Base-by-base conservation (phyloP, 2,329 filamentous ascomycete species). In the Trichoderma brevicompactum region DNA sequence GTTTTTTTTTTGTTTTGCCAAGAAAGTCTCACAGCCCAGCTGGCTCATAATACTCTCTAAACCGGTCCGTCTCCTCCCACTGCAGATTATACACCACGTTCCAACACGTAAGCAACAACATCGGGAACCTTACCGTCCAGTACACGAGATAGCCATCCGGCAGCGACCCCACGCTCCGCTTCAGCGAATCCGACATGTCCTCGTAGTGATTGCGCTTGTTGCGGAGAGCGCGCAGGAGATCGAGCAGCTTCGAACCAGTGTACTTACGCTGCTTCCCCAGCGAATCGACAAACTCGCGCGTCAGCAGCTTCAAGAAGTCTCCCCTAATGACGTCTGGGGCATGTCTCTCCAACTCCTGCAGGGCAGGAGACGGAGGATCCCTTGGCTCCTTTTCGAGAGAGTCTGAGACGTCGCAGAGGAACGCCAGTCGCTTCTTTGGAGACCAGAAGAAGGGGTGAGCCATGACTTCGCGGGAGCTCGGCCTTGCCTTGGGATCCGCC, bases 161-260 rank as follows among this genome's bases (percentile, higher is more conserved):
- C 66, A 94, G 74, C 8, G 88, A 79, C 0, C 92, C 93, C 0
- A 97, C 91, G 36, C 77, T 75, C 67, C 80, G 81, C 72, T 85
- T 94, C 68, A 97, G 85, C 55, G 87, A 80, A 13, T 94, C 91
- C 7, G 91, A 85, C 92, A 99, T 94, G 76, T 99, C 95, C 73
- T 97, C 94, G 75, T 97, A 99, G 75, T 99, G 95, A 69, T 98
- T 97, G 72, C 91, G 92, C 85, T 99, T 99, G 79, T 99, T 99
- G 28, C 95, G 85, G 64, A 99, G 81, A 1, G 94, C 95, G 1
- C 95, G 86, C 19, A 99, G 80, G 23, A 99, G 82, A 77, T 99
- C 95, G 63, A 99, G 79, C 74, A 99, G 85, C 53, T 88, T 86
- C 1, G 87, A 85, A 0, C 94, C 94, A 0, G 91, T 95, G 78